Evolutionary conservation across 2,329 filamentous ascomycete species (phyloP).

Genomic region (Fusarium sp.): DNA sequence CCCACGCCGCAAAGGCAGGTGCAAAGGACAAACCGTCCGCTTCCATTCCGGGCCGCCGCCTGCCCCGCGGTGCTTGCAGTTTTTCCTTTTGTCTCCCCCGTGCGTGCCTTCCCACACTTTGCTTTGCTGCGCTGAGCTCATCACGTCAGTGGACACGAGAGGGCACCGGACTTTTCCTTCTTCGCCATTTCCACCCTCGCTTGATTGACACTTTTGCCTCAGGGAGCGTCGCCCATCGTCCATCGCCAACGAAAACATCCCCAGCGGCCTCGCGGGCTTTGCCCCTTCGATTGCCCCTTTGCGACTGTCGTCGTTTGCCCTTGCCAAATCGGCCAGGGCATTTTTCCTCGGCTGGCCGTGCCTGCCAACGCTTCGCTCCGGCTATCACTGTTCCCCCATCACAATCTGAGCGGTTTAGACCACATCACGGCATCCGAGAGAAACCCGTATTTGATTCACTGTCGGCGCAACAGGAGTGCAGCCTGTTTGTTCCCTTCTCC

Average conservation of each 20-base stretch:
- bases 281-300: slow-evolving; percentile 13
- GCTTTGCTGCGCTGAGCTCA: slow-evolving; percentile 33
- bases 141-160: slow-evolving; percentile 49
- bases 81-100: slow-evolving; percentile 26
- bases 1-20: slow-evolving; percentile 19
- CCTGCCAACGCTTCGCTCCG: slow-evolving; percentile 16
- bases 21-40: slow-evolving; percentile 16
- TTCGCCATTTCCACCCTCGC: slow-evolving; percentile 24
- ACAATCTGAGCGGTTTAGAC: slow-evolving; percentile 35
- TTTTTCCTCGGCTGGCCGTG: slow-evolving; percentile 20
- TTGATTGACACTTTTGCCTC: slow-evolving; percentile 16
- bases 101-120: slow-evolving; percentile 29
- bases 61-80: slow-evolving; percentile 25
- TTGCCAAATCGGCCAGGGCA: slow-evolving; percentile 26
- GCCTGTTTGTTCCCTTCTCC: slow-evolving; percentile 30
- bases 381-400: slow-evolving; percentile 28
- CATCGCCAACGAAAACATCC: slow-evolving; percentile 27
- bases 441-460: slow-evolving; percentile 36
- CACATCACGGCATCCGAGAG: slow-evolving; percentile 32
- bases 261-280: slow-evolving; percentile 15
- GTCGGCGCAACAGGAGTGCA: slow-evolving; percentile 37
- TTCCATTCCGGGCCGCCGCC: slow-evolving; percentile 7
- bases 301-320: slow-evolving; percentile 22
- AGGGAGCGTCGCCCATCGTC: slow-evolving; percentile 18
- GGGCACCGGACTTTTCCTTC: slow-evolving; percentile 34